A percentile compares a stretch with the other conserved stretches of the same genome.
Conservation (phyloP, 1,284 basidiomycete genomes). For the Cryptococcus wingfieldii region DNA sequence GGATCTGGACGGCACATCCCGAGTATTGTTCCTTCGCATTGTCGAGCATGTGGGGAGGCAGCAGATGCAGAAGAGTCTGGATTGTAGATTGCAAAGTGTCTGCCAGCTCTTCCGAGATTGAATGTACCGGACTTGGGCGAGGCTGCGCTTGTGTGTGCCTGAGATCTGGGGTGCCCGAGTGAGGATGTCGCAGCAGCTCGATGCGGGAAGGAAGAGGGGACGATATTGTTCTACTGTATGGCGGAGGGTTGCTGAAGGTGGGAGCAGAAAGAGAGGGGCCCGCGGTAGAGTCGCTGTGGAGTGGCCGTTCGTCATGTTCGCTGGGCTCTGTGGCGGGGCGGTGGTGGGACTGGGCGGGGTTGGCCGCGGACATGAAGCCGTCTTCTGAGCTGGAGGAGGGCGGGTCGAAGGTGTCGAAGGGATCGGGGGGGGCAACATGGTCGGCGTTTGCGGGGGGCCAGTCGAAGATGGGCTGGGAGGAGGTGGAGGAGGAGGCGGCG, state of each 20-base stretch:
- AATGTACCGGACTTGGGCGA: slow-evolving; percentile 25
- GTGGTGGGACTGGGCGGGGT: slow-evolving; percentile 1
- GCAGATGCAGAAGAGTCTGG: slow-evolving; percentile 80
- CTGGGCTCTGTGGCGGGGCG: slow-evolving; percentile 19
- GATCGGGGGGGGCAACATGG: slow-evolving; percentile 19
- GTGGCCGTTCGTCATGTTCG: slow-evolving; percentile 12
- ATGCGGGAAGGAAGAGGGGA: slow-evolving; percentile 33
- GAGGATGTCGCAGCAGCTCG: slow-evolving; percentile 29
- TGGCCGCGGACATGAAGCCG: slow-evolving; percentile 4
- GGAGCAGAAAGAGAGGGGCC: slow-evolving; percentile 5
- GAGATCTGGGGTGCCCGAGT: slow-evolving; percentile 4
- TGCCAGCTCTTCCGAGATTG: slow-evolving; percentile 64
- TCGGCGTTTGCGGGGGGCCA: slow-evolving; percentile 18
- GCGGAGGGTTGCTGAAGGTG: slow-evolving; percentile 17
- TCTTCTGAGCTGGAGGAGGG: slow-evolving; percentile 28
- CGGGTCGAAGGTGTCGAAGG: slow-evolving; percentile 40
- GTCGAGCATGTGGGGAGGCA: slow-evolving; percentile 81
- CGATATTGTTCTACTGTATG: slow-evolving; percentile 35
- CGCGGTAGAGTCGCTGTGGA: slow-evolving; percentile 17
- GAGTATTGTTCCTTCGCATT: slow-evolving; percentile 87
- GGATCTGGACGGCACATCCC: slow-evolving; percentile 75
- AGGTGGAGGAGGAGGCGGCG: slow-evolving; percentile 34
- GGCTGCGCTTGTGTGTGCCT: slow-evolving; percentile 3
- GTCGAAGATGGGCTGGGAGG: slow-evolving; percentile 25
- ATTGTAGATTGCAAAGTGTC: slow-evolving; percentile 82